Base-by-base conservation (phyloP, 139 green algal genomes). In the Dunaliella sp. region DNA sequence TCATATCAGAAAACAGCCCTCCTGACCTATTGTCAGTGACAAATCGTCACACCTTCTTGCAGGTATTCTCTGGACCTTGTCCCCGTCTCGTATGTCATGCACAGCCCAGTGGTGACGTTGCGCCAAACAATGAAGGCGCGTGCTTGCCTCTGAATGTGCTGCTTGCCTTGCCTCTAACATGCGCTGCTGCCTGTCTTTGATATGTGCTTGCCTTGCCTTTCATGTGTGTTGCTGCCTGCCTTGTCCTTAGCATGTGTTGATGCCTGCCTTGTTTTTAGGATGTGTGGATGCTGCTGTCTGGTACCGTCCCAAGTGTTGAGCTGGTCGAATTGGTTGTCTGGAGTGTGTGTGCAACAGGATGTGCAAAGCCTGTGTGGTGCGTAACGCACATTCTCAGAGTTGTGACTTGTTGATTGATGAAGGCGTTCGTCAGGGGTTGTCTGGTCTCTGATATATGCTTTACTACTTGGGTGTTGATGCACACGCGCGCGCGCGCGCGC, bases 61-160 rank as follows among this genome's bases (percentile, higher is more conserved):
- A 82, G 77, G 77, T 80, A 79, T n/a, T 88, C 83, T 12, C 84
- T 96, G 59, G 93, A 96, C 48, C 88, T 97, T 57, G 37, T 96
- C 58, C 90, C 93, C 2, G 93, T 95, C 25, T 84, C 83, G 33
- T 78, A 87, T 38, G 90, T 95, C 35, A 97, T 97, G 94, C 73
- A 86, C 30, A 88, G 57, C 32, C 94, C 94, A 1, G 94, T 95
- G 34, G 91, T 95, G 21, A 93, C 89, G n/a, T 87, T 97, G 16
- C 80, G 80, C 75, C 86, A 89, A 31, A 75, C 36, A 3, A 92
- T 91, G 85, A 84, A 84, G 87, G 87, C 87, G 80, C 35, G 85
- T 16, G 36, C 36, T 7, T 65, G 48, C 16, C 7, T 65, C 7
- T 65, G 48, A 25, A 25, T 77, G 38, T 80, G 74, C 21, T 65